phyloP scores from a whole-genome alignment of 371 early-diverging fungal genomes.

The Syncephalastrum contaminatum region DNA sequence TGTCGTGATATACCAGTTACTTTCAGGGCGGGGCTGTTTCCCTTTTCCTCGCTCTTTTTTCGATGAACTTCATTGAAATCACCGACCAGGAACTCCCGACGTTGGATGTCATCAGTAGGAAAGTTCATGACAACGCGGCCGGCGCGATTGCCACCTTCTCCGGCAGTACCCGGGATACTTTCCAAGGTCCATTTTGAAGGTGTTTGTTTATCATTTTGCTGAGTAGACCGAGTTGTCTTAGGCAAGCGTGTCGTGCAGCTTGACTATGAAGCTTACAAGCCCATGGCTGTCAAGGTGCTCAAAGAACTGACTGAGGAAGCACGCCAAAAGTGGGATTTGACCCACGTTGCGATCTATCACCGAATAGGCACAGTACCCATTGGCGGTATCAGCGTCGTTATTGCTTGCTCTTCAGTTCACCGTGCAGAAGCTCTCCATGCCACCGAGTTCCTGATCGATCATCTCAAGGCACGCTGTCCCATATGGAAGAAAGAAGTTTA shows the following conservation, averaged over 20 bases:
- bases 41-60: no score
- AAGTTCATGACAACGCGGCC: slow-evolving; percentile 64
- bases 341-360: slow-evolving; percentile 73
- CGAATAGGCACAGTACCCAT: slow-evolving; percentile 77
- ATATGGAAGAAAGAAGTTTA: slow-evolving; percentile 93
- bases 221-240: slow-evolving; percentile 9
- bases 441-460: slow-evolving; percentile 78
- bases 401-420: slow-evolving; percentile 80
- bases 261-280: slow-evolving; percentile 80
- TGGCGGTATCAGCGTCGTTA: slow-evolving; percentile 77
- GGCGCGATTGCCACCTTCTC: slow-evolving; percentile 86
- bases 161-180: slow-evolving; percentile 83
- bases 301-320: slow-evolving; percentile 56
- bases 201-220: not conserved
- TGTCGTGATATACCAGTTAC: no score
- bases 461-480: slow-evolving; percentile 78
- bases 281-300: slow-evolving; percentile 78
- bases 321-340: slow-evolving; percentile 63
- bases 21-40: no score
- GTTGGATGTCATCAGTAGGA: slow-evolving; percentile 46
- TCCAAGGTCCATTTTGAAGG: slow-evolving; percentile 58
- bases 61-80: slow-evolving; percentile 44
- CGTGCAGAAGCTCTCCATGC: slow-evolving; percentile 76
- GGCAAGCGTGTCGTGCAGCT: slow-evolving; percentile 70
- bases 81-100: slow-evolving; percentile 43